A percentile compares a stretch with the other conserved stretches of the same genome.
phyloP scores from a whole-genome alignment of 768 basidiomycete species.

The Amanita polypyramis region DNA sequence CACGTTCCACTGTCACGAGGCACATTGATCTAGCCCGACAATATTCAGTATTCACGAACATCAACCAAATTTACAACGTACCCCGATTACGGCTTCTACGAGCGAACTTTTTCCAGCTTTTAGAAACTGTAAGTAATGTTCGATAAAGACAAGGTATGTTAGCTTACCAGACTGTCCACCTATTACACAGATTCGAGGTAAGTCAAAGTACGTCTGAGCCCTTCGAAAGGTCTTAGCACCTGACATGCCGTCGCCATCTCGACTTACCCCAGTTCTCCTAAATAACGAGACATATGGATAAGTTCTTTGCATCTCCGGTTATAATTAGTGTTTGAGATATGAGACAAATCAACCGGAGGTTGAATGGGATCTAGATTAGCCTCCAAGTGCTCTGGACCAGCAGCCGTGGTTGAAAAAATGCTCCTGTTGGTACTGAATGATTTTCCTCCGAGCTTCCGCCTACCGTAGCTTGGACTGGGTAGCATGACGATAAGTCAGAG shows the following conservation, averaged over 20 bases:
- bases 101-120: constrained; percentile 51
- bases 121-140: background rate
- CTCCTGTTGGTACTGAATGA: too few species aligned
- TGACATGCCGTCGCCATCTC: background rate
- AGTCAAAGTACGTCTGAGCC: constrained; percentile 25
- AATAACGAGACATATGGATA: too few species aligned
- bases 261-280: too few species aligned
- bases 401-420: too few species aligned
- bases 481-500: too few species aligned
- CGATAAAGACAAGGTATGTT: background rate
- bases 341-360: too few species aligned
- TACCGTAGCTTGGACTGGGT: too few species aligned
- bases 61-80: constrained; percentile 12
- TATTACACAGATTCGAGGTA: constrained; percentile 46
- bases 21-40: constrained; percentile 36
- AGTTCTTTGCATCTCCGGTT: too few species aligned
- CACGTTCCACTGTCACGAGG: constrained; percentile 55
- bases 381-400: too few species aligned
- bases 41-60: background rate
- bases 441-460: too few species aligned
- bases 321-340: too few species aligned
- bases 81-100: constrained; percentile 47
- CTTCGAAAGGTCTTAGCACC: constrained; percentile 13
- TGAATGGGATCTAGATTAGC: too few species aligned
- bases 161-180: constrained; percentile 43